Conservation (phyloP, 345 rosid species). For the Raphanus raphanistrum region DNA sequence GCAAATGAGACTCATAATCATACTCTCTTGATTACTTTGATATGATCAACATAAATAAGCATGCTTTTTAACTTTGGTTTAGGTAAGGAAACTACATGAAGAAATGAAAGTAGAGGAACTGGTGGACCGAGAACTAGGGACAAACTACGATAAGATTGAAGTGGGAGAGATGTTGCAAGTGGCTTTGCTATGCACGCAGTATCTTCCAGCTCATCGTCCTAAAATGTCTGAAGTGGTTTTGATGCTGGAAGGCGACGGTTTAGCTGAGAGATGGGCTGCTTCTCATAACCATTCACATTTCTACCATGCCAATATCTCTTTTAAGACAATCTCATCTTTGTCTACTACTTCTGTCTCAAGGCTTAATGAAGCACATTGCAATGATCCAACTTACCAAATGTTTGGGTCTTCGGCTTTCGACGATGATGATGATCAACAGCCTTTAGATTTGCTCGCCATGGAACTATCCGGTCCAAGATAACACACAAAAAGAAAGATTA, state of each 20-base stretch:
- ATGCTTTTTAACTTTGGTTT: not conserved
- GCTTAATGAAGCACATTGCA: conserved; percentile 38
- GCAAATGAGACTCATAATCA: conserved; percentile 19
- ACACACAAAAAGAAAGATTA: conserved; percentile 8
- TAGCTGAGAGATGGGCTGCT: conserved; percentile 93
- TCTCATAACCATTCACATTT: conserved; percentile 57
- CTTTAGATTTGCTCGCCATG: conserved; percentile 83
- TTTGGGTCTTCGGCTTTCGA: conserved; percentile 68
- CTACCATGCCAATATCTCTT: conserved; percentile 40
- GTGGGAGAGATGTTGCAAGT: conserved; percentile 90
- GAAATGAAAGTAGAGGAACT: conserved; percentile 77
- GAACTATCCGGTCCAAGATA: conserved; percentile 93
- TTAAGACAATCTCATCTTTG: conserved; percentile 37
- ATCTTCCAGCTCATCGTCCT: conserved; percentile 84
- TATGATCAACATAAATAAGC: not conserved
- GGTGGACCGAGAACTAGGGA: conserved; percentile 73
- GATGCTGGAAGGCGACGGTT: conserved; percentile 96
- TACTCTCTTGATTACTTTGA: conserved; percentile 14
- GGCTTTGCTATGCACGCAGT: conserved; percentile 84
- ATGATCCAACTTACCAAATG: conserved; percentile 65
- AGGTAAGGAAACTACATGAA: conserved; percentile 75
- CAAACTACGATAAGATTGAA: conserved; percentile 68
- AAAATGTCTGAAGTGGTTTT: conserved; percentile 85
- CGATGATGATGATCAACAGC: conserved; percentile 73
- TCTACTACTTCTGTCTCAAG: conserved; percentile 28